A percentile compares a stretch with the other conserved stretches of the same genome.
phyloP scores from a whole-genome alignment of 352 stramenopile genomes.

The Pythium rishiriense region DNA sequence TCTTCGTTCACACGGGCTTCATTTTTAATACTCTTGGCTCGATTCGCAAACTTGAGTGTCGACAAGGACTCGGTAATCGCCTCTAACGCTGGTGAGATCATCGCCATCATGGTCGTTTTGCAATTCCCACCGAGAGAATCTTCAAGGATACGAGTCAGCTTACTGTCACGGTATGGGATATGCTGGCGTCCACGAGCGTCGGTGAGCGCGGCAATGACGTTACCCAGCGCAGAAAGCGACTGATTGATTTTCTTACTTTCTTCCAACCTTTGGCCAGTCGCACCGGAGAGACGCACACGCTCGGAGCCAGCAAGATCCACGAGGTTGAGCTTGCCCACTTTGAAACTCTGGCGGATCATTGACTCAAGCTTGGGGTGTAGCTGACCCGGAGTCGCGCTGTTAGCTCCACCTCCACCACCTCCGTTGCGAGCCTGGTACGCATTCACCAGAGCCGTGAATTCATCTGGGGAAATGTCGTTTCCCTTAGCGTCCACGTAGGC shows the following conservation, averaged over 20 bases:
- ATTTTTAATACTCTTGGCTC: conserved; percentile 93
- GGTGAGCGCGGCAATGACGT: conserved; percentile 90
- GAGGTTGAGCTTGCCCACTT: conserved; percentile 94
- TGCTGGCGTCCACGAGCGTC: conserved; percentile 87
- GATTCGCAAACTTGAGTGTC: conserved; percentile 94
- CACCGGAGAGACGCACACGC: conserved; percentile 84
- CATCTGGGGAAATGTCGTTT: conserved; percentile 77
- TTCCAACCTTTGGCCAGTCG: conserved; percentile 85
- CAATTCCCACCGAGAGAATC: conserved; percentile 91
- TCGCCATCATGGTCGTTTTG: conserved; percentile 96
- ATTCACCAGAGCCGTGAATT: conserved; percentile 86
- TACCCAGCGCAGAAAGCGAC: conserved; percentile 88
- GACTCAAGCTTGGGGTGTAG: conserved; percentile 83
- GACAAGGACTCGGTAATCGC: conserved; percentile 91
- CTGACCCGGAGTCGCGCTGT: conserved; percentile 6
- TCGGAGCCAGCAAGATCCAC: conserved; percentile 93
- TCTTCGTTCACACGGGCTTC: conserved; percentile 91
- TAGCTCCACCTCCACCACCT: conserved; percentile 10
- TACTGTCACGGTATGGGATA: conserved; percentile 93
- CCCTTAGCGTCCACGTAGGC: conserved; percentile 85
- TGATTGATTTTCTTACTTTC: conserved; percentile 95
- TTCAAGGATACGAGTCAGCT: conserved; percentile 92
- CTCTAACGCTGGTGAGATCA: conserved; percentile 91
- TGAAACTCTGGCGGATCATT: conserved; percentile 92
- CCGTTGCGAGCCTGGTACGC: conserved; percentile 58